phyloP scores from a whole-genome alignment of 306 rosid species.

The Glycyrrhiza uralensis region DNA sequence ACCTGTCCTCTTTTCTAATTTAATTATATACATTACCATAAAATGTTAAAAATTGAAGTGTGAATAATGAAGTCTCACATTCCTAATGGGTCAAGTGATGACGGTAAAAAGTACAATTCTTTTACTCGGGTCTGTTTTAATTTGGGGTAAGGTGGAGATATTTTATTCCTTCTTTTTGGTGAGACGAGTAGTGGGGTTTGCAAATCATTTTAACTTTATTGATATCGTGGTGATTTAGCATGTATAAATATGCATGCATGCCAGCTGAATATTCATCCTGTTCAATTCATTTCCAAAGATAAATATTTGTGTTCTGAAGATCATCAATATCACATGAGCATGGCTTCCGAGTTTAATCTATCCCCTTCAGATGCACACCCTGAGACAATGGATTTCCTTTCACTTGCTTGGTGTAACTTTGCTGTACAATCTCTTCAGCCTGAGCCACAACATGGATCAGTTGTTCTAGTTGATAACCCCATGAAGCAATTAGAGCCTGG shows the following conservation, averaged over 20 bases:
- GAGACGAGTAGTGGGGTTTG: constrained; percentile 13
- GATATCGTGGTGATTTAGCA: constrained; percentile 20
- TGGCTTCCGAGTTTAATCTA: constrained; percentile 51
- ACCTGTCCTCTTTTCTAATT: constrained; percentile 3
- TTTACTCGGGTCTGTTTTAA: not conserved
- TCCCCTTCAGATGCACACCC: constrained; percentile 83
- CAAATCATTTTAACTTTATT: constrained; percentile 28
- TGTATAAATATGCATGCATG: constrained; percentile 43
- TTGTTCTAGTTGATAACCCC: constrained; percentile 47
- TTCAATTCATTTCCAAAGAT: not conserved
- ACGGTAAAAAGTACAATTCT: not conserved
- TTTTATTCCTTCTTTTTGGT: not conserved
- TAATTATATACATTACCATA: not conserved
- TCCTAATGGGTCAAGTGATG: not conserved
- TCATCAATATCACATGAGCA: constrained; percentile 1
- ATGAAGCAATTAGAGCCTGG: constrained; percentile 42
- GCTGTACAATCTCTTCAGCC: constrained; percentile 83
- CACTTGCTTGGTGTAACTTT: constrained; percentile 82
- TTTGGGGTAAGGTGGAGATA: not conserved
- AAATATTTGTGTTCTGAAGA: not conserved
- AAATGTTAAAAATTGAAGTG: not conserved
- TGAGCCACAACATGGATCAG: constrained; percentile 50
- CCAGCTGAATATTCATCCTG: constrained; percentile 17
- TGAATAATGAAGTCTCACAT: not conserved
- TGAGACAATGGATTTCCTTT: constrained; percentile 83